Evolutionary conservation across 1,284 basidiomycete species (phyloP).

Genomic region (Mycena sp.): DNA sequence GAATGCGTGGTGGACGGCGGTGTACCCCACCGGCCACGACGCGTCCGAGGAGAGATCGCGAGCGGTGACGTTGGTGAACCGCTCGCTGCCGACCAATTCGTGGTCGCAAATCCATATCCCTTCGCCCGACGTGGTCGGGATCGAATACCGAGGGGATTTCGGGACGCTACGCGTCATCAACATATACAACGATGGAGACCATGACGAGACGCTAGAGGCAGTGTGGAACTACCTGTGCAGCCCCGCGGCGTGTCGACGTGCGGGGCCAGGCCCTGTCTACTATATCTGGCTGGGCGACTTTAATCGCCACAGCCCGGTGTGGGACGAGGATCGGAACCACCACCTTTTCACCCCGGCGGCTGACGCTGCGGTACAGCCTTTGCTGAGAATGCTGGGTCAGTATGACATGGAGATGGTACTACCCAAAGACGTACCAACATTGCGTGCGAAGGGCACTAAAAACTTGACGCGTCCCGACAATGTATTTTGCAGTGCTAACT

Average conservation of each 20-base stretch:
- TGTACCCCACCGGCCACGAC: conserved; percentile 38
- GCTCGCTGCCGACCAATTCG: conserved; percentile 33
- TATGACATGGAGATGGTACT: conserved; percentile 39
- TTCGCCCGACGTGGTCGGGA: conserved; percentile 39
- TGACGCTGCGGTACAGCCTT: neutral
- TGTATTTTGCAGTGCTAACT: conserved; percentile 36
- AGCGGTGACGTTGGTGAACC: conserved; percentile 42
- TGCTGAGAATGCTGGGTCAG: conserved; percentile 32
- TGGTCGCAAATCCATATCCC: conserved; percentile 35
- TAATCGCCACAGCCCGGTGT: conserved; percentile 34
- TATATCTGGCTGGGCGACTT: conserved; percentile 50
- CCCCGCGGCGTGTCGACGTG: too few relatives aligned
- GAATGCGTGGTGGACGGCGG: conserved; percentile 33
- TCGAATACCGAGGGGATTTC: conserved; percentile 30
- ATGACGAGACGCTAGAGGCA: conserved; percentile 9
- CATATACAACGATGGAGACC: conserved; percentile 26
- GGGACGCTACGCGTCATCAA: conserved; percentile 21
- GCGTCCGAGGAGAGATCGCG: conserved; percentile 17
- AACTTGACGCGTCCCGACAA: conserved; percentile 47
- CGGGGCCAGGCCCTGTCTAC: conserved; percentile 6
- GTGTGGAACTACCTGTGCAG: neutral
- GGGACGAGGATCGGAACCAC: conserved; percentile 46
- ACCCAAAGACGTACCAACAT: conserved; percentile 35
- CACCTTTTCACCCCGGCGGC: conserved; percentile 42
- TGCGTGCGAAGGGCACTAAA: conserved; percentile 30